Percentiles rank a stretch among this genome's conserved stretches.
phyloP scores from a whole-genome alignment of 1,139 yeast genomes.

The Lodderomyces pseudojiufengensis region DNA sequence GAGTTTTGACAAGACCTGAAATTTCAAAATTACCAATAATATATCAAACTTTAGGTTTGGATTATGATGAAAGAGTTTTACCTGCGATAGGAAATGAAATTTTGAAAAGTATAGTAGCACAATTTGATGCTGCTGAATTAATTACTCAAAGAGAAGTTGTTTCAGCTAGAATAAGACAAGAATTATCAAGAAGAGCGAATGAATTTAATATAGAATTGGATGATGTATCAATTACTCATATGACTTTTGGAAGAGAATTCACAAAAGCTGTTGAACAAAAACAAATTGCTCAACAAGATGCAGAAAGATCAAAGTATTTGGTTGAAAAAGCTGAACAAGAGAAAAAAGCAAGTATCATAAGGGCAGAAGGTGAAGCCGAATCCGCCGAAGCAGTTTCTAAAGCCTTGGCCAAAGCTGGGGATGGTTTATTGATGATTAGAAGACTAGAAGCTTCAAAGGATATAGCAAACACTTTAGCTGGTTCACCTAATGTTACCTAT shows the following conservation, averaged over 20 bases:
- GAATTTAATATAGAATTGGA: slow-evolving; percentile 91
- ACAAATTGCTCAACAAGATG: slow-evolving; percentile 99
- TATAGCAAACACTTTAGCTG: slow-evolving; percentile 83
- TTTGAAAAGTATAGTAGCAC: slow-evolving; percentile 92
- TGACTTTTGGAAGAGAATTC: slow-evolving; percentile 96
- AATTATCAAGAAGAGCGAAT: slow-evolving; percentile 74
- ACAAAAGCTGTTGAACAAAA: slow-evolving; percentile 98
- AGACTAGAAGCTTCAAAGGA: slow-evolving; percentile 96
- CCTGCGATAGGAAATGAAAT: slow-evolving; percentile 98
- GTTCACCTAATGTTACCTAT: slow-evolving; percentile 85
- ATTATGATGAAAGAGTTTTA: slow-evolving; percentile 93
- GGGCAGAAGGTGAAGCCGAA: slow-evolving; percentile 99
- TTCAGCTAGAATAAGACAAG: slow-evolving; percentile 83
- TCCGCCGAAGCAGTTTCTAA: slow-evolving; percentile 94
- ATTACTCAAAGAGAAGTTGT: slow-evolving; percentile 97
- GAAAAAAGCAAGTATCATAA: slow-evolving; percentile 86
- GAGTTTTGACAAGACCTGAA: slow-evolving; percentile 94
- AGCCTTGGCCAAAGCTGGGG: slow-evolving; percentile 93
- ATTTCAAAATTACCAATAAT: slow-evolving; percentile 76
- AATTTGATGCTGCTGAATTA: slow-evolving; percentile 96
- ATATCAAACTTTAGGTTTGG: slow-evolving; percentile 88
- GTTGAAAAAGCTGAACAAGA: slow-evolving; percentile 98
- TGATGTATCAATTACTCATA: slow-evolving; percentile 96
- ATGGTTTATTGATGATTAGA: slow-evolving; percentile 89
- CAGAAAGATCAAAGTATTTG: slow-evolving; percentile 91